phyloP scores from a whole-genome alignment of 139 green algal genomes.

The Pleodorina starrii region DNA sequence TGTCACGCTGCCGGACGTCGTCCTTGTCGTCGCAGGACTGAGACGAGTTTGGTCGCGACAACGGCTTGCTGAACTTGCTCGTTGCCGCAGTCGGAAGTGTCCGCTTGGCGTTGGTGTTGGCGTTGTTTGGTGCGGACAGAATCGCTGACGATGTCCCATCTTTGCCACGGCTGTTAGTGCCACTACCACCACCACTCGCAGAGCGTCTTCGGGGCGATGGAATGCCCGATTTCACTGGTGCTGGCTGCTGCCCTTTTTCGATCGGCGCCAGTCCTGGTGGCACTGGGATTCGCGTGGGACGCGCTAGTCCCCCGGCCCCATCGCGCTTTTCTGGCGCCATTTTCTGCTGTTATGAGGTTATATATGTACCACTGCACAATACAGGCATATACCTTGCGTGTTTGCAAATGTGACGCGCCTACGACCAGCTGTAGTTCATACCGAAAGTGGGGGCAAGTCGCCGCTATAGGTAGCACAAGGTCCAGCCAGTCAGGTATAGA shows the following conservation, averaged over 20 bases:
- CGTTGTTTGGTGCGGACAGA: background rate
- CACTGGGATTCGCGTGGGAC: background rate
- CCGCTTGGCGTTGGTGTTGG: slow-evolving; percentile 9
- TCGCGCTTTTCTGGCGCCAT: slow-evolving; percentile 3
- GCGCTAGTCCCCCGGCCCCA: background rate
- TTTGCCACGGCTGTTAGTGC: background rate
- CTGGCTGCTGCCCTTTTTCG: background rate
- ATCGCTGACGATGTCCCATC: slow-evolving; percentile 13
- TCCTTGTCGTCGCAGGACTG: slow-evolving; percentile 7
- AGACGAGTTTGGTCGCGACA: background rate
- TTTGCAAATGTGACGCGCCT: too few species aligned
- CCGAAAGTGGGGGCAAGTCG: too few species aligned
- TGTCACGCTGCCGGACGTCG: slow-evolving; percentile 18
- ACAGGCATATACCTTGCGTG: too few species aligned
- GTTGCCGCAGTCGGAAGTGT: background rate
- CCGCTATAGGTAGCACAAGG: too few species aligned
- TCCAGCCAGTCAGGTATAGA: too few species aligned
- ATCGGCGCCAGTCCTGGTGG: background rate
- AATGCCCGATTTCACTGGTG: background rate
- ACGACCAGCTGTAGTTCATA: too few species aligned
- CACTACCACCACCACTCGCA: background rate
- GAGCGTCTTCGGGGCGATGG: background rate
- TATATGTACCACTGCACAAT: too few species aligned
- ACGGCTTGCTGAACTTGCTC: slow-evolving; percentile 6
- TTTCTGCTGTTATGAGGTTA: background rate